These are phyloP conservation scores for Mucor plumbeus DNA, from an alignment of 371 early-diverging fungal genomes.

Conservation along the genomic window DNA sequence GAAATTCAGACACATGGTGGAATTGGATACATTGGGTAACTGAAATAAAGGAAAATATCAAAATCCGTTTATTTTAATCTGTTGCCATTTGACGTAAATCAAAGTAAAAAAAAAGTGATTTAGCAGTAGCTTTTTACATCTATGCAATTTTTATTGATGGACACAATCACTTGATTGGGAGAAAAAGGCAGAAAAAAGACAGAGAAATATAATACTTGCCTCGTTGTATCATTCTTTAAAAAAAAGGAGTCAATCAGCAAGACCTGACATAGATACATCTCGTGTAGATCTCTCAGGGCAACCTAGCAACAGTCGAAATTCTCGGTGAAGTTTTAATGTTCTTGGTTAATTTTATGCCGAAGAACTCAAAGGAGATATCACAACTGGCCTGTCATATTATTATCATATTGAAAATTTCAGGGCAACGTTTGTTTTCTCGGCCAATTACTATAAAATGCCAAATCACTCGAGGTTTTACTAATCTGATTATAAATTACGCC, in stretches of 20 bases:
- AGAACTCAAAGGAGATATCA: neutral
- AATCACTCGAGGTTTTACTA: conserved; percentile 4
- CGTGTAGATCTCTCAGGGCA: conserved; percentile 5
- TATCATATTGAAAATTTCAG: neutral
- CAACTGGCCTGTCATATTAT: neutral
- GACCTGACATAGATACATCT: neutral
- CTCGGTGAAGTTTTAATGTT: neutral
- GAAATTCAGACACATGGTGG: neutral
- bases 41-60: neutral
- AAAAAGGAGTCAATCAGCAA: neutral
- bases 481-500: conserved; percentile 3
- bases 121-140: too few species aligned
- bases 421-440: neutral
- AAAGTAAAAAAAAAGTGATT: too few species aligned
- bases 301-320: neutral
- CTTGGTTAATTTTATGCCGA: neutral
- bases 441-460: conserved; percentile 2
- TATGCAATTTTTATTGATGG: neutral
- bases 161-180: neutral
- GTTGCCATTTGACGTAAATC: too few species aligned
- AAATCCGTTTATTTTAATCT: neutral
- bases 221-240: neutral
- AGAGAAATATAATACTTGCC: neutral
- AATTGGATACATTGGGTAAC: neutral
- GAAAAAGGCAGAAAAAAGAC: neutral